Percentiles rank a stretch among this genome's conserved stretches.
Conservation (phyloP, 163 green algal genomes). For the Scenedesmus sp. region DNA sequence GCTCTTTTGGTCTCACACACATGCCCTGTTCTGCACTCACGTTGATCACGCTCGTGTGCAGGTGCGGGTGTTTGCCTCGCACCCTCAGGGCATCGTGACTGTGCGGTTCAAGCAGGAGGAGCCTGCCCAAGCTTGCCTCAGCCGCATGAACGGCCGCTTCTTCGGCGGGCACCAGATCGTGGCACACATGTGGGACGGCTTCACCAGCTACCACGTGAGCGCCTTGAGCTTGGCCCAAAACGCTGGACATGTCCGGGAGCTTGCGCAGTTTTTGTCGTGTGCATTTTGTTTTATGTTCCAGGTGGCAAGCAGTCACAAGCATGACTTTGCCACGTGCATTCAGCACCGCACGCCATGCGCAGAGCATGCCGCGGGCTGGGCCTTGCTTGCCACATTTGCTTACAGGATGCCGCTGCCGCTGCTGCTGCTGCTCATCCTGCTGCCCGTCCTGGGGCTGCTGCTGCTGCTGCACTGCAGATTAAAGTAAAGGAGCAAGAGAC, state of each 20-base stretch:
- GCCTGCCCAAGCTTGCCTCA: slow-evolving; percentile 80
- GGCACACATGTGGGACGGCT: slow-evolving; percentile 86
- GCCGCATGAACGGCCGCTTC: slow-evolving; percentile 90
- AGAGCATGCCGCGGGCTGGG: no score
- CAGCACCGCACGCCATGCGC: no score
- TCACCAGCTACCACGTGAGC: slow-evolving; percentile 83
- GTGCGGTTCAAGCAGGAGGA: slow-evolving; percentile 84
- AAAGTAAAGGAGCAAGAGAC: slow-evolving; percentile 71
- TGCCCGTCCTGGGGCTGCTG: neutral
- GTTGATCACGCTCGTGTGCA: slow-evolving; percentile 26
- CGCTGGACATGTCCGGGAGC: no score
- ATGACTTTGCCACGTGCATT: no score
- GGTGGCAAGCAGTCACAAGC: no score
- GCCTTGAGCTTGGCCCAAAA: no score
- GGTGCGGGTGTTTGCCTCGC: slow-evolving; percentile 82
- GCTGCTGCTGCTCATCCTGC: neutral
- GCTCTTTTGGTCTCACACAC: no score
- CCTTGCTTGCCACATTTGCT: no score
- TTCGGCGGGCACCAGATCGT: slow-evolving; percentile 83
- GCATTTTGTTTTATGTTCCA: no score
- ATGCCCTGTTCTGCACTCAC: neutral
- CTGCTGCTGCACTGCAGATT: neutral
- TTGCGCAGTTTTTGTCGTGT: no score
- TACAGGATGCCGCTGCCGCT: neutral
- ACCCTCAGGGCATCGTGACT: slow-evolving; percentile 88